phyloP scores from a whole-genome alignment of 1,139 yeast species.

The Debaryomycetaceae sp. region DNA sequence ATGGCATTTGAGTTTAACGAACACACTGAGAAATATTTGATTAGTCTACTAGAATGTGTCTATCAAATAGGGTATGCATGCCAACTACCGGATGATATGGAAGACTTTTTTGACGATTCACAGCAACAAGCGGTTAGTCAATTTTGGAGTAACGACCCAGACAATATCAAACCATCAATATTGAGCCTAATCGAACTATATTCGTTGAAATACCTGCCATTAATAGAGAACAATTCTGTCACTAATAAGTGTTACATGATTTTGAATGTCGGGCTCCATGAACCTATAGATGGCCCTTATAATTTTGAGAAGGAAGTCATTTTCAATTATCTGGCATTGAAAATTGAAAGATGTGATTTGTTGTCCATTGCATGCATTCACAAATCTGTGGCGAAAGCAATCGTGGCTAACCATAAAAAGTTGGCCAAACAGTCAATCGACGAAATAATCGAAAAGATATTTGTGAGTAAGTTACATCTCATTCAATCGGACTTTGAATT shows the following conservation, averaged over 20 bases:
- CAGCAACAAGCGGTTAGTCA: conserved; percentile 19
- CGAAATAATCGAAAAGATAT: conserved; percentile 24
- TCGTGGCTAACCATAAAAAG: conserved; percentile 29
- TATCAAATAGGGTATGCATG: conserved; percentile 69
- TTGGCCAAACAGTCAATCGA: conserved; percentile 28
- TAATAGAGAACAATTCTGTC: conserved; percentile 33
- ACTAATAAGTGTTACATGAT: conserved; percentile 58
- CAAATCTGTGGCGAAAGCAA: conserved; percentile 38
- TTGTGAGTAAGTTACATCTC: conserved; percentile 29
- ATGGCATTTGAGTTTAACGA: conserved; percentile 12
- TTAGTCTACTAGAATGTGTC: conserved; percentile 59
- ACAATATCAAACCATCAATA: conserved; percentile 37
- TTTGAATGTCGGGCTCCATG: conserved; percentile 54
- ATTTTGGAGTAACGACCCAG: conserved; percentile 44
- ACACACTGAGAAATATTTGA: conserved; percentile 37
- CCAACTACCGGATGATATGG: conserved; percentile 54
- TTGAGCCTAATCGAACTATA: conserved; percentile 40
- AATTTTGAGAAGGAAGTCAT: conserved; percentile 47
- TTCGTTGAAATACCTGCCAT: conserved; percentile 34
- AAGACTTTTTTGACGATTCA: conserved; percentile 32
- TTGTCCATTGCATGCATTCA: conserved; percentile 39
- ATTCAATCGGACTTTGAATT: conserved; percentile 53
- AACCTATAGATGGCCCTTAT: conserved; percentile 55
- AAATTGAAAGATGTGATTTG: conserved; percentile 25
- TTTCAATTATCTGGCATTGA: conserved; percentile 42